Percentiles rank a stretch among this genome's conserved stretches.
Evolutionary conservation across 805 yeast genomes (phyloP).

Genomic region (Ogataea sp.): DNA sequence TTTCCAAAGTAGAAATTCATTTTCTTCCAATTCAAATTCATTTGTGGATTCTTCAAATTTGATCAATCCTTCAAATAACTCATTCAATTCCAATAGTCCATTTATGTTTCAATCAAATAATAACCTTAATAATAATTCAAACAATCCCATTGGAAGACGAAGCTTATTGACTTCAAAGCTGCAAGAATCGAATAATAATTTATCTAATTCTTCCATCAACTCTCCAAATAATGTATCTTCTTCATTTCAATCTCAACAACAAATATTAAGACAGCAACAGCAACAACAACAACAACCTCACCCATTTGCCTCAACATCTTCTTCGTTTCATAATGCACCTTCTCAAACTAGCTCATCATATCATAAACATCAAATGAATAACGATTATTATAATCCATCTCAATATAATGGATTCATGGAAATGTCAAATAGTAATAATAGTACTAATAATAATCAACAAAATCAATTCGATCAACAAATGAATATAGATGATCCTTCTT

Average conservation of each 20-base stretch:
- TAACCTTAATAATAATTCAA: slow-evolving; percentile 1
- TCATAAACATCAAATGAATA: slow-evolving; percentile 2
- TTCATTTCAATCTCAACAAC: slow-evolving; percentile 6
- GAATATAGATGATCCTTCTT: slow-evolving; percentile 2
- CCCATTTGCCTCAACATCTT: slow-evolving; percentile 1
- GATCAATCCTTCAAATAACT: slow-evolving; percentile 13
- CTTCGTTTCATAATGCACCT: slow-evolving; percentile 37
- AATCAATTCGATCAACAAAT: slow-evolving; percentile 3
- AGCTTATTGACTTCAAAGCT: slow-evolving; percentile 21
- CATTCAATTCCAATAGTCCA: slow-evolving; percentile 4
- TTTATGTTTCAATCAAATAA: slow-evolving; percentile 1
- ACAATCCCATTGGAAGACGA: slow-evolving; percentile 20
- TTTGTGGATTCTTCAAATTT: slow-evolving; percentile 16
- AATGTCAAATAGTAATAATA: slow-evolving; percentile 9
- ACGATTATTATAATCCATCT: too few relatives aligned
- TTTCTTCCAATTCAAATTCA: slow-evolving; percentile 23
- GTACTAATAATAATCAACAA: too few relatives aligned
- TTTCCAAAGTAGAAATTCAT: background rate
- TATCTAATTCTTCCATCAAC: background rate
- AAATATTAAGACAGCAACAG: slow-evolving; percentile 1
- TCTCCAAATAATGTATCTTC: slow-evolving; percentile 4
- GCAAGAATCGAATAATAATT: slow-evolving; percentile 6
- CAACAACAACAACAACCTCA: slow-evolving; percentile 1
- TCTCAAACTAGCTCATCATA: slow-evolving; percentile 35
- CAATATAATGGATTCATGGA: slow-evolving; percentile 10